These are phyloP conservation scores for Styphnolobium japonicum DNA, from an alignment of 306 rosid species.

Conservation along the genomic window DNA sequence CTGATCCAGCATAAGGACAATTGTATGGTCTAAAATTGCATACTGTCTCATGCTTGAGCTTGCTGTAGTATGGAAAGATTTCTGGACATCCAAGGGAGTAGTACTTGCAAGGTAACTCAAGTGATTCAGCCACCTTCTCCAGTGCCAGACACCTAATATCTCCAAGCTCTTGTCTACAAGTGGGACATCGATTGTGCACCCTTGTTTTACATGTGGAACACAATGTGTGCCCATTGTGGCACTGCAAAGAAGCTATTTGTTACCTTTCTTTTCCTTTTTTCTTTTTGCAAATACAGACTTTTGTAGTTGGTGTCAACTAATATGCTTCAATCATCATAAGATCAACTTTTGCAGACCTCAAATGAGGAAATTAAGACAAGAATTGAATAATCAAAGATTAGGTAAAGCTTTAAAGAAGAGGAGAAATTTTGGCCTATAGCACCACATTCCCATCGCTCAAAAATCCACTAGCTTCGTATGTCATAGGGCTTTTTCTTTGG, in stretches of 20 bases:
- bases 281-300: background rate
- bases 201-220: constrained; percentile 90
- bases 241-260: constrained; percentile 50
- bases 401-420: background rate
- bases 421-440: background rate
- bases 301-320: background rate
- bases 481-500: background rate
- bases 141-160: constrained; percentile 88
- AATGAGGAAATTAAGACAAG: background rate
- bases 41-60: constrained; percentile 74
- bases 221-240: constrained; percentile 89
- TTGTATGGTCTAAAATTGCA: constrained; percentile 86
- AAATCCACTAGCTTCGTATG: background rate
- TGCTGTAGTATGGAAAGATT: constrained; percentile 83
- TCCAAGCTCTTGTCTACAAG: constrained; percentile 93
- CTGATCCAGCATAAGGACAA: constrained; percentile 92
- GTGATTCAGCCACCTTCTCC: constrained; percentile 92
- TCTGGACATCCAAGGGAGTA: constrained; percentile 81
- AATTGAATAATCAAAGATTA: background rate
- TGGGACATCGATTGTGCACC: constrained; percentile 90
- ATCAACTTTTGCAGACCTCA: background rate
- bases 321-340: background rate
- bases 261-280: background rate
- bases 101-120: constrained; percentile 83
- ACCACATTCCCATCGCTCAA: background rate